These are phyloP conservation scores for Neurospora pannonica DNA, from an alignment of 495 filamentous ascomycete species.

Conservation along the genomic window DNA sequence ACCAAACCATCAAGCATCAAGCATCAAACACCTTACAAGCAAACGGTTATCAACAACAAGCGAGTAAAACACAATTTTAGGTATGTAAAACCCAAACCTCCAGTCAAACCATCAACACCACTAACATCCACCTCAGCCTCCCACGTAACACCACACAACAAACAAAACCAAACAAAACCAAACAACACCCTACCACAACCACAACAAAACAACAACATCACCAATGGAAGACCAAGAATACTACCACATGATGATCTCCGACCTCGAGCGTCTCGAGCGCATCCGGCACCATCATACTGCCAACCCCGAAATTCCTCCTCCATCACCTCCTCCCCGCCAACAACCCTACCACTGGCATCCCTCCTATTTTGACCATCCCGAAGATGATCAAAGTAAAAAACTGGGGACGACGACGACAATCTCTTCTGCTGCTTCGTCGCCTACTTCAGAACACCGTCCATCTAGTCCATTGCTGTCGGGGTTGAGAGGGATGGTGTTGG, in stretches of 20 bases:
- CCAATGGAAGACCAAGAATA: slow-evolving; percentile 22
- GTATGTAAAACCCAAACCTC: background rate
- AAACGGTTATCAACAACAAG: background rate
- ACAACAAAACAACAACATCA: background rate
- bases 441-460: background rate
- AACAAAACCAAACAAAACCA: no score
- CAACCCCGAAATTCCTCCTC: background rate
- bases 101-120: background rate
- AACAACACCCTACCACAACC: no score
- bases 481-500: background rate
- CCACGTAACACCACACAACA: background rate
- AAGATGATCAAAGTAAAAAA: no score
- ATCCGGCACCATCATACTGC: slow-evolving; percentile 14
- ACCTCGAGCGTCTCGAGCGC: slow-evolving; percentile 14
- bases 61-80: background rate
- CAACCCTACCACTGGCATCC: background rate
- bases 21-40: background rate
- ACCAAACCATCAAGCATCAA: background rate
- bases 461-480: background rate
- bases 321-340: background rate
- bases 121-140: background rate
- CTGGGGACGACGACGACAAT: background rate
- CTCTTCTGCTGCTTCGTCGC: background rate
- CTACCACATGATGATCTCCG: slow-evolving; percentile 18
- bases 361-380: background rate